These are phyloP conservation scores for Anethum foeniculum DNA, from an alignment of 140 eudicot species.

Conservation along the genomic window DNA sequence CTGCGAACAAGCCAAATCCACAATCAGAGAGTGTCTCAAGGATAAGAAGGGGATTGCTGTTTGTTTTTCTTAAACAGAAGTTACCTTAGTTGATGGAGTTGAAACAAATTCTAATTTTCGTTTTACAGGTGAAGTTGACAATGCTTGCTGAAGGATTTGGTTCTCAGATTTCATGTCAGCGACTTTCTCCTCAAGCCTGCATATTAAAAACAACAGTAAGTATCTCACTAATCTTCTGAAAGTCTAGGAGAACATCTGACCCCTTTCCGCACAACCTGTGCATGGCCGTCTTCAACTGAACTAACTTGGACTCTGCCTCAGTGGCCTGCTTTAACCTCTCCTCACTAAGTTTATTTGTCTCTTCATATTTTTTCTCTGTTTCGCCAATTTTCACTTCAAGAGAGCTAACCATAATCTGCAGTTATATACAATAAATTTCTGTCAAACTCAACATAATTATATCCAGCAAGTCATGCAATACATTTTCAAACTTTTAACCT, in stretches of 20 bases:
- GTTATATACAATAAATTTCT: not conserved
- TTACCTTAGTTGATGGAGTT: conserved; percentile 42
- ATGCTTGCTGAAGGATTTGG: conserved; percentile 67
- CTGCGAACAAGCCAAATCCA: conserved; percentile 33
- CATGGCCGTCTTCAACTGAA: conserved; percentile 73
- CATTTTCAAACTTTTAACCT: conserved; percentile 34
- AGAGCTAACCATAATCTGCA: conserved; percentile 68
- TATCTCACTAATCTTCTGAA: not conserved
- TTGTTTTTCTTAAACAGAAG: conserved; percentile 1
- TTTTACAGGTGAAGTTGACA: conserved; percentile 34
- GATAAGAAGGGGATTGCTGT: not conserved
- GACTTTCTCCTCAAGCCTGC: conserved; percentile 10
- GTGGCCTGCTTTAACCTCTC: conserved; percentile 76
- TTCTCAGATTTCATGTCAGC: conserved; percentile 81
- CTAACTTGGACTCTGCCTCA: conserved; percentile 73
- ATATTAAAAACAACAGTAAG: not conserved
- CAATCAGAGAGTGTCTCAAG: conserved; percentile 6
- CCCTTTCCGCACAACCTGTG: conserved; percentile 38
- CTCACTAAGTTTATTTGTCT: conserved; percentile 79
- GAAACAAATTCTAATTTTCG: conserved; percentile 38
- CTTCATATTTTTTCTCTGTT: conserved; percentile 81
- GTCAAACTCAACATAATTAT: not conserved
- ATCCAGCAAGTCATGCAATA: not conserved
- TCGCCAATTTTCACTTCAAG: conserved; percentile 71
- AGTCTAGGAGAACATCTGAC: not conserved